Evolutionary conservation across 2,329 filamentous ascomycete genomes (phyloP).

Genomic region (Hymenoscyphus repandus): DNA sequence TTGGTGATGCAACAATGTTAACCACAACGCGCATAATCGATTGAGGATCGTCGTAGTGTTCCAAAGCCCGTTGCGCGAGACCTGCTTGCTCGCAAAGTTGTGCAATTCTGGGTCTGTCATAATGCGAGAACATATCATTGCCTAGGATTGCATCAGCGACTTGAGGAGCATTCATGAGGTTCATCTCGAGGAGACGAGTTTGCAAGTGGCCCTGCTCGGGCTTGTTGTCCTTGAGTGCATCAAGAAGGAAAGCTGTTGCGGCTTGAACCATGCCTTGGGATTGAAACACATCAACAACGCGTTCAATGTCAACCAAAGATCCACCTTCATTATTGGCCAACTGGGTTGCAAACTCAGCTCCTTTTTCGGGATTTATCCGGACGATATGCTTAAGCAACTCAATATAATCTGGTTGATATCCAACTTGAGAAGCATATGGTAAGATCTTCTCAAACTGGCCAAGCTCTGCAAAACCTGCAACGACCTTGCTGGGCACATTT

Average conservation of each 20-base stretch:
- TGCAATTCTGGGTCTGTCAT: slow-evolving; percentile 85
- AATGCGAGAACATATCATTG: slow-evolving; percentile 98
- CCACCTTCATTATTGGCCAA: slow-evolving; percentile 86
- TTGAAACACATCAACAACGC: slow-evolving; percentile 96
- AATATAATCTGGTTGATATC: slow-evolving; percentile 94
- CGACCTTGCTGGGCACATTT: slow-evolving; percentile 87
- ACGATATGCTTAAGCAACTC: slow-evolving; percentile 89
- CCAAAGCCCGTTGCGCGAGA: slow-evolving; percentile 78
- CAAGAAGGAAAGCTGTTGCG: slow-evolving; percentile 94
- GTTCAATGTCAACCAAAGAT: slow-evolving; percentile 84
- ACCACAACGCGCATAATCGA: slow-evolving; percentile 86
- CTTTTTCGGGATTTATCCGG: slow-evolving; percentile 86
- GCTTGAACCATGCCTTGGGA: slow-evolving; percentile 97
- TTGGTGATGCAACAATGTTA: slow-evolving; percentile 75
- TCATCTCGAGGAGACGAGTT: slow-evolving; percentile 96
- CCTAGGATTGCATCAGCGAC: slow-evolving; percentile 96
- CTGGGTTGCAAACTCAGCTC: slow-evolving; percentile 87
- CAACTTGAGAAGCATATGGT: slow-evolving; percentile 76
- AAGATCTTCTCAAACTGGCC: slow-evolving; percentile 97
- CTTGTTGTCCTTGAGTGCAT: slow-evolving; percentile 90
- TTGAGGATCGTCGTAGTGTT: slow-evolving; percentile 88
- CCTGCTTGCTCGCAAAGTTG: slow-evolving; percentile 90
- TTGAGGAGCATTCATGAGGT: slow-evolving; percentile 90
- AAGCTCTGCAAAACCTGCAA: slow-evolving; percentile 90
- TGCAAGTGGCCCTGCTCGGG: slow-evolving; percentile 91